Evolutionary conservation across 2,329 filamentous ascomycete genomes (phyloP), one percentile per base, ranked within the genome.

Genomic region (Aspergillus udagawae): DNA sequence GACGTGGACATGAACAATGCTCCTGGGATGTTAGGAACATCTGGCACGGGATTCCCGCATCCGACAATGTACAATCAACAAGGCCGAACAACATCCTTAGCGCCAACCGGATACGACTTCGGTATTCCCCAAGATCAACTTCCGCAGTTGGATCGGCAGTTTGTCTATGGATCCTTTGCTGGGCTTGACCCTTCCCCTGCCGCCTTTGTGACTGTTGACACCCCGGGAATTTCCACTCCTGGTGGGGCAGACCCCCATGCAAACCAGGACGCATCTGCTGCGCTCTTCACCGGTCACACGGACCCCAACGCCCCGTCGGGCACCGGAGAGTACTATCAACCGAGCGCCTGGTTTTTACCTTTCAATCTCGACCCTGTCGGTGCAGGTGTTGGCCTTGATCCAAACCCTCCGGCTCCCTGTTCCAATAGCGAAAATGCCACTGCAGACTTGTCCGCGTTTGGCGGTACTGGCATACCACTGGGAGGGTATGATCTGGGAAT

Each of bases 301-400:
- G 72, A 75, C 51, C 68, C 73, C 28, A 64, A 67, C 44, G 70
- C 69, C 4, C 71, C 70, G 1, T 65, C 73, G 1, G 73, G 69
- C 3, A 67, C 69, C 5, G 73, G 71, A 50, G 74, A 75, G 45
- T 74, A 70, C 57, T 71, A 74, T 54, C 74, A 76, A 47, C 73
- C 74, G 49, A 88, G 87, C 53, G 90, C 89, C 4, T 97, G 92
- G 90, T 96, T 95, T 73, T 86, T 96, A 79, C 91, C 92, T 1
- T 96, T 96, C 75, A 95, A 96, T 70, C 86, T 96, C 75, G 90
- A 94, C 57, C 90, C 91, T 4, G 56, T 73, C 20, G 63, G 69
- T 23, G 60, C 59, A 9, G 59, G 59, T 29, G 63, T 57, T 49
- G 54, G 47, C 41, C 60, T 65, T 9, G 62, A 64, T 45, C 53